A percentile compares a stretch with the other conserved stretches of the same genome.
These are phyloP conservation scores for Mycena latifolia DNA, from an alignment of 768 basidiomycete genomes.

Conservation along the genomic window DNA sequence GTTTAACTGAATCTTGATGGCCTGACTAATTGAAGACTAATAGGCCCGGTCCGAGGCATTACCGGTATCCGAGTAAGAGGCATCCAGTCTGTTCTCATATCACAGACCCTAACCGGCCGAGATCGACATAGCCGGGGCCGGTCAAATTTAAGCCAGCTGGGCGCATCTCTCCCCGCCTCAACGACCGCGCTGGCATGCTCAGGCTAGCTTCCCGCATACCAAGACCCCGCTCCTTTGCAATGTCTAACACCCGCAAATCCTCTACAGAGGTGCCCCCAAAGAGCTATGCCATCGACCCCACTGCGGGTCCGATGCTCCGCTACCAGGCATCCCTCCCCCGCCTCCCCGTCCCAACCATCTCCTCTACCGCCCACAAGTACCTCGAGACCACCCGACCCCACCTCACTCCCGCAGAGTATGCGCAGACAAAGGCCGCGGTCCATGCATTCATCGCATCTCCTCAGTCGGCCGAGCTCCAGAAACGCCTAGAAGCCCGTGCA, in stretches of 20 bases:
- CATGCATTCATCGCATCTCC: slow-evolving; percentile 78
- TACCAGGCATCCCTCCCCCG: slow-evolving; percentile 79
- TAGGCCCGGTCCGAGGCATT: no score
- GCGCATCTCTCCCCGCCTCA: neutral
- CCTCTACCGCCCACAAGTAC: slow-evolving; percentile 89
- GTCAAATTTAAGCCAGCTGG: neutral
- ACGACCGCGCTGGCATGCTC: slow-evolving; percentile 19
- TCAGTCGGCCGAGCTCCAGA: slow-evolving; percentile 79
- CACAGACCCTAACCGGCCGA: no score
- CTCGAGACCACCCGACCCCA: slow-evolving; percentile 87
- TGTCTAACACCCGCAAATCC: slow-evolving; percentile 30
- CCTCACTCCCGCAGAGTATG: slow-evolving; percentile 72
- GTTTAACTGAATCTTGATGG: no score
- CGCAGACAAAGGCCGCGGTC: slow-evolving; percentile 69
- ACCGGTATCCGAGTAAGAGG: no score
- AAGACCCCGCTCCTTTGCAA: slow-evolving; percentile 27
- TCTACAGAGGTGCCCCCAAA: slow-evolving; percentile 51
- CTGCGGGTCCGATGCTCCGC: slow-evolving; percentile 77
- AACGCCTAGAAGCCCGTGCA: slow-evolving; percentile 82
- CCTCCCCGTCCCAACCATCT: slow-evolving; percentile 88
- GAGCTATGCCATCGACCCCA: slow-evolving; percentile 66
- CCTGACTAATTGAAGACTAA: no score
- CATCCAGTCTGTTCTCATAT: no score
- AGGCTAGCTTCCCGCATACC: slow-evolving; percentile 30
- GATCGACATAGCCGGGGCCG: neutral